Base-by-base conservation (phyloP, 2,329 filamentous ascomycete genomes). In the Fusarium pseudocircinatum region DNA sequence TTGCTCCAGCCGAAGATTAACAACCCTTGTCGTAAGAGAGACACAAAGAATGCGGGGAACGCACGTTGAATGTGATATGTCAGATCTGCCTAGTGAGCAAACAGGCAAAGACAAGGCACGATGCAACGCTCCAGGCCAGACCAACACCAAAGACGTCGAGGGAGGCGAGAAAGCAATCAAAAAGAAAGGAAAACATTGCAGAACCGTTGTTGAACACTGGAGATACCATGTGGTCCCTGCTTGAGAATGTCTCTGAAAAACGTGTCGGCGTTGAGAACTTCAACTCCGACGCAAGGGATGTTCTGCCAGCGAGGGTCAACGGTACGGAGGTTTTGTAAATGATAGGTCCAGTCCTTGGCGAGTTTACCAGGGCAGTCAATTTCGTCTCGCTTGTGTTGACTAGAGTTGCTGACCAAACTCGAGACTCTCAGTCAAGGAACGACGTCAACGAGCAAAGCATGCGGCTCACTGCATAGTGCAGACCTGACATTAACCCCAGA, bases 1-100 rank as follows among this genome's bases (percentile, higher is more conserved):
- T 52, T 47, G 61, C 63, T 67, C 58, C 67, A 72, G 61, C 63
- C 63, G 60, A 67, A 50, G 43, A 60, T 52, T 67, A 70, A 60
- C 57, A 65, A 50, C 60, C 50, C 72, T 40, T 36, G 52, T 37
- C 60, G 24, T 24, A 56, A n/a, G n/a, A 36, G 56, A 46, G 42
- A 63, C 62, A 61, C 60, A 63, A 61, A 69, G 66, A 77, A 78
- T 78, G 75, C 74, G 75, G 75, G 75, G 67, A 77, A 56, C 42
- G 63, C 57, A 72, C 46, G 36, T 39, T 67, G 34, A 30, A 62
- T 58, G 32, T 78, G 76, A 78, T 67, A 40, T 70, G 75, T 78
- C 74, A 75, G 67, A 73, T 78, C 56, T 65, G 63, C 50, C 66
- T 73, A 72, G 67, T 69, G 30, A 49, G 54, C 54, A 49, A 49